phyloP scores from a whole-genome alignment of 2,329 filamentous ascomycete genomes.

The Coniochaeta hoffmannii region DNA sequence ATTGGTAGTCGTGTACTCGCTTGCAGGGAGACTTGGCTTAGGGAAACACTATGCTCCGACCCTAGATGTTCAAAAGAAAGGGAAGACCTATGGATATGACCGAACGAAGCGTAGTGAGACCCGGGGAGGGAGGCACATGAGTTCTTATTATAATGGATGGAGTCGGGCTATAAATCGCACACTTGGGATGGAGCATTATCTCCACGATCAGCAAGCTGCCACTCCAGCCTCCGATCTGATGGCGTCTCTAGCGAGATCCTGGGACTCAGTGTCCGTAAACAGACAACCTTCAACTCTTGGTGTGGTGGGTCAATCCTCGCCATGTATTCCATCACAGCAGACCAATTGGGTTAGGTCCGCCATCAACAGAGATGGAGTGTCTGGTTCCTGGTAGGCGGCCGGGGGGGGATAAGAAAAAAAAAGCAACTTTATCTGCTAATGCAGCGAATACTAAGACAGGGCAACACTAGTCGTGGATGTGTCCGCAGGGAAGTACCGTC shows the following conservation, averaged over 20 bases:
- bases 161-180: neutral
- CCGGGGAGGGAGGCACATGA: neutral
- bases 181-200: neutral
- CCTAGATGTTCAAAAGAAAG: neutral
- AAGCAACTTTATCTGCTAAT: neutral
- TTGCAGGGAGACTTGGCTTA: neutral
- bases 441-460: neutral
- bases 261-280: neutral
- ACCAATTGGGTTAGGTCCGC: neutral
- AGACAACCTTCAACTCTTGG: neutral
- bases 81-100: neutral
- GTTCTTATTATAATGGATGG: neutral
- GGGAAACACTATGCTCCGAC: neutral
- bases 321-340: neutral
- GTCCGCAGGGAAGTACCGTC: neutral
- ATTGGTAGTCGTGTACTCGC: neutral
- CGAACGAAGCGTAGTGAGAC: neutral
- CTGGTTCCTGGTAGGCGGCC: neutral
- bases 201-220: neutral
- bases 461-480: neutral
- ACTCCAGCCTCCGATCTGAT: neutral
- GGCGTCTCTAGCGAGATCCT: neutral
- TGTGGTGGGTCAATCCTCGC: neutral
- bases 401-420: neutral
- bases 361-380: neutral